A percentile compares a stretch with the other conserved stretches of the same genome.
Evolutionary conservation across 306 rosid species (phyloP).

Genomic region (Sphenostylis stenocarpa): DNA sequence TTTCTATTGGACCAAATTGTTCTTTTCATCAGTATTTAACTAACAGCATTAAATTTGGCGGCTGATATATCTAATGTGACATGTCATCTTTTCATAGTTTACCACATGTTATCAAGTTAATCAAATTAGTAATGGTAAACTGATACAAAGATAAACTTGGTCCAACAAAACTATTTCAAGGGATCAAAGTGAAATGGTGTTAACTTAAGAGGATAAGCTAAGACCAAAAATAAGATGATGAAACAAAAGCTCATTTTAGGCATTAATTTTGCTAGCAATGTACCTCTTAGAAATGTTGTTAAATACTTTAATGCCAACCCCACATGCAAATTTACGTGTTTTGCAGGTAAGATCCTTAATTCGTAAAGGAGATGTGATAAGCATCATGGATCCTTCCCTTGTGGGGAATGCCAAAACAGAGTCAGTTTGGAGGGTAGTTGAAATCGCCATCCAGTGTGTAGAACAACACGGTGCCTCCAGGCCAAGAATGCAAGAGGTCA

Average conservation of each 20-base stretch:
- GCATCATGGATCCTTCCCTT: constrained; percentile 72
- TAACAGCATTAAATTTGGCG: too few species aligned
- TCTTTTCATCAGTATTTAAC: background rate
- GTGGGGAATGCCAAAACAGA: constrained; percentile 67
- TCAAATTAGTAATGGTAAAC: background rate
- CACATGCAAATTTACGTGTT: background rate
- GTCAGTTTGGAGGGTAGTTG: constrained; percentile 89
- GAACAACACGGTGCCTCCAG: constrained; percentile 77
- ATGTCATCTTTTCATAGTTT: background rate
- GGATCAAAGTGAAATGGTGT: background rate
- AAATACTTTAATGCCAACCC: background rate
- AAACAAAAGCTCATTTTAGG: background rate
- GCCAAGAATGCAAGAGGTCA: constrained; percentile 97
- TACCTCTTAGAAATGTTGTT: background rate
- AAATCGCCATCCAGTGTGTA: constrained; percentile 84
- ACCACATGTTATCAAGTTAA: background rate
- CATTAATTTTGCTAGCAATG: background rate
- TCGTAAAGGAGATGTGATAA: constrained; percentile 76
- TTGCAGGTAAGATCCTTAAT: constrained; percentile 78
- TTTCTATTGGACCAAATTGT: background rate
- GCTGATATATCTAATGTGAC: too few species aligned
- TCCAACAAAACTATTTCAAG: background rate
- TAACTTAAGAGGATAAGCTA: background rate
- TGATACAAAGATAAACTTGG: background rate
- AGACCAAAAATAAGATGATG: background rate